These are phyloP conservation scores for Rhytidiadelphus loreus DNA, from an alignment of 225 moss, liverwort and hornwort genomes.

Conservation along the genomic window DNA sequence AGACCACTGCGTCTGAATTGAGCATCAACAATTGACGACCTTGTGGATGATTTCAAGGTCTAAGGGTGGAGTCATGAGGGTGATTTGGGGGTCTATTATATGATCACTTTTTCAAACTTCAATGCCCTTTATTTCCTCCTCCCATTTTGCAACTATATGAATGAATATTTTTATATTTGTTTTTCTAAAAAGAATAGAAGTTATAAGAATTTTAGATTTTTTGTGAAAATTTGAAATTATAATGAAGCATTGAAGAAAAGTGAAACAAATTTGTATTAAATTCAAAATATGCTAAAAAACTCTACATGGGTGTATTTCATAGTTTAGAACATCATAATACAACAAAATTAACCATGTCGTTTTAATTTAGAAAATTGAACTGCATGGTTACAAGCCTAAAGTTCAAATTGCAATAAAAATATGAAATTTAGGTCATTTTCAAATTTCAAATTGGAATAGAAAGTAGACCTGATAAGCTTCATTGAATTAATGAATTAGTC, in stretches of 20 bases:
- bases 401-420: background rate
- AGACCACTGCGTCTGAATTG: background rate
- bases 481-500: fast-evolving
- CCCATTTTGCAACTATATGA: background rate
- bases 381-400: background rate
- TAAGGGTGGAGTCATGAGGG: fast-evolving
- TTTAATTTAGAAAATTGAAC: background rate
- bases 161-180: background rate
- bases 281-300: background rate
- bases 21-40: background rate
- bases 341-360: background rate
- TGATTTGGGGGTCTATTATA: background rate
- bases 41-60: background rate
- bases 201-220: background rate
- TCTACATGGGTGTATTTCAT: background rate
- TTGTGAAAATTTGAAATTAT: background rate
- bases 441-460: background rate
- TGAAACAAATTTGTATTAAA: background rate
- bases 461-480: background rate
- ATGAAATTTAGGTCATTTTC: background rate
- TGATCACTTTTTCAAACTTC: background rate
- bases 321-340: background rate
- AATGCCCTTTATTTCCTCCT: no score
- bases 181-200: no score
- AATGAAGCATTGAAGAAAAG: background rate